phyloP scores from a whole-genome alignment of 371 early-diverging fungal genomes.

The Thermomucor indicae-seudaticae region DNA sequence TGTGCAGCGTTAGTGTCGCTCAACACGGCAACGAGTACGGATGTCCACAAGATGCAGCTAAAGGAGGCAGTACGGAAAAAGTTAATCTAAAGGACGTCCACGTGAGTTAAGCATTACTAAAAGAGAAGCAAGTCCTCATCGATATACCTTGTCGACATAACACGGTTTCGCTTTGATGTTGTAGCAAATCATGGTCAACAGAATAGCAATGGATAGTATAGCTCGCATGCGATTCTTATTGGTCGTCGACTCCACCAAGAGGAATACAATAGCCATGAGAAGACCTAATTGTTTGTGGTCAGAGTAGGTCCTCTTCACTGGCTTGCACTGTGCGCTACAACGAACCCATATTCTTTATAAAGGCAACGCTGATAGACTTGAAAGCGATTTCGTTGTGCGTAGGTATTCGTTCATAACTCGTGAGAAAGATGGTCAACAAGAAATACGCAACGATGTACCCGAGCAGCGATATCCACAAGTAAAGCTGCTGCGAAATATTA shows the following conservation, averaged over 20 bases:
- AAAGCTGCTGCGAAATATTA: slow-evolving; percentile 45
- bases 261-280: slow-evolving; percentile 48
- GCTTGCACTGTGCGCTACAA: neutral
- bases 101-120: neutral
- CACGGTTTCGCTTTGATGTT: slow-evolving; percentile 57
- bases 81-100: slow-evolving; percentile 53
- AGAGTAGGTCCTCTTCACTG: neutral
- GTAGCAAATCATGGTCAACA: slow-evolving; percentile 60
- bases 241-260: slow-evolving; percentile 54
- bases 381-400: slow-evolving; percentile 67
- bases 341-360: slow-evolving; percentile 67
- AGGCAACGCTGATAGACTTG: slow-evolving; percentile 65
- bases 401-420: slow-evolving; percentile 68
- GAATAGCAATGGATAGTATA: slow-evolving; percentile 49
- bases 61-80: slow-evolving; percentile 57
- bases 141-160: slow-evolving; percentile 51
- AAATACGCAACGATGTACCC: slow-evolving; percentile 65
- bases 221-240: slow-evolving; percentile 49
- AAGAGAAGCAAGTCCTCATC: no score
- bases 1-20: slow-evolving; percentile 43
- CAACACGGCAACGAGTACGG: slow-evolving; percentile 47
- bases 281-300: slow-evolving; percentile 21
- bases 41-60: slow-evolving; percentile 56
- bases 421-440: slow-evolving; percentile 62
- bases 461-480: slow-evolving; percentile 56